These are phyloP conservation scores for Xylaria intraflava DNA, from an alignment of 495 filamentous ascomycete species.

Conservation along the genomic window DNA sequence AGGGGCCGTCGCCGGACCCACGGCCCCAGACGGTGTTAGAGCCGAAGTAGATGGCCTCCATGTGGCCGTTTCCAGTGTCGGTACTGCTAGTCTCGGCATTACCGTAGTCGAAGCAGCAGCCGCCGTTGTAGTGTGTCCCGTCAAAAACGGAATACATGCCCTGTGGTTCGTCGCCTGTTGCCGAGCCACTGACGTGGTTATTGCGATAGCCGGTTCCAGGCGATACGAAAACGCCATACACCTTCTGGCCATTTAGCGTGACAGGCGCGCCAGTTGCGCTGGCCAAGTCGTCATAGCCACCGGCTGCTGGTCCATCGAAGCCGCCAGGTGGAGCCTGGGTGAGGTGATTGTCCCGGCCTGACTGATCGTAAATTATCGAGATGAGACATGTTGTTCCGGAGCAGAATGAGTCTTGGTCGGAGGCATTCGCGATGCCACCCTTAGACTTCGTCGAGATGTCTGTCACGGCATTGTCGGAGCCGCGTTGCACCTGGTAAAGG, in stretches of 20 bases:
- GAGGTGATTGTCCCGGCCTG: slow-evolving; percentile 51
- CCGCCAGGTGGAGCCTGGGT: slow-evolving; percentile 49
- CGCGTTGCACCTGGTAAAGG: slow-evolving; percentile 51
- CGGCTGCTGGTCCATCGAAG: slow-evolving; percentile 44
- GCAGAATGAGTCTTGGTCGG: slow-evolving; percentile 52
- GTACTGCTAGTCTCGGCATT: slow-evolving; percentile 49
- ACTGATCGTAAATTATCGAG: slow-evolving; percentile 55
- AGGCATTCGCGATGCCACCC: slow-evolving; percentile 50
- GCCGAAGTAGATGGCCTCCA: slow-evolving; percentile 58
- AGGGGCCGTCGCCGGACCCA: slow-evolving; percentile 49
- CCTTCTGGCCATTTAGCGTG: slow-evolving; percentile 51
- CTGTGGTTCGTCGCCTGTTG: slow-evolving; percentile 47
- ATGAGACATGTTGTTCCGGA: slow-evolving; percentile 51
- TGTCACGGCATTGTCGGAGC: slow-evolving; percentile 41
- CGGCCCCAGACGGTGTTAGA: slow-evolving; percentile 42
- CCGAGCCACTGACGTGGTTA: slow-evolving; percentile 42
- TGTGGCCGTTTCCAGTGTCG: slow-evolving; percentile 53
- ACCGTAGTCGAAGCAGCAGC: slow-evolving; percentile 57
- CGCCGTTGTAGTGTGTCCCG: slow-evolving; percentile 52
- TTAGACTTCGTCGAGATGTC: slow-evolving; percentile 42
- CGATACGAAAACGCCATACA: slow-evolving; percentile 52
- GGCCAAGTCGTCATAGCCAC: slow-evolving; percentile 51
- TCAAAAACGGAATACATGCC: slow-evolving; percentile 56
- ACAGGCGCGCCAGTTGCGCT: slow-evolving; percentile 52
- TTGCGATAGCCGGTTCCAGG: slow-evolving; percentile 52